Percentiles rank a stretch among this genome's conserved stretches.
These are phyloP conservation scores for Phoma sp. DNA, from an alignment of 2,329 filamentous ascomycete species.

Conservation along the genomic window DNA sequence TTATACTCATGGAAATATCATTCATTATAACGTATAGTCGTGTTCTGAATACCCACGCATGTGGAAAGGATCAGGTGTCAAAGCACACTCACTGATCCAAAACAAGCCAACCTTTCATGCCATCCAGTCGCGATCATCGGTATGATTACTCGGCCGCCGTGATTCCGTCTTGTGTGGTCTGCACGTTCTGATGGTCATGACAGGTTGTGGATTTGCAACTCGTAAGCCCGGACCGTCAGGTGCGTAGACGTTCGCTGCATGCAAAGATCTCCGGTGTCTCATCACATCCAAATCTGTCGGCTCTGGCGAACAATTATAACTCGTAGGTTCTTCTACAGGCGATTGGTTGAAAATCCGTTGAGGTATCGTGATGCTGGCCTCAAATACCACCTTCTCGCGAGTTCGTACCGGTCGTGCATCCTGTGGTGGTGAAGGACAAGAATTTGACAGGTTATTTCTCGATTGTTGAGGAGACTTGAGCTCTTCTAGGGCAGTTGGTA, in stretches of 20 bases:
- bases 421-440: too few relatives aligned
- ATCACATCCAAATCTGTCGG: too few relatives aligned
- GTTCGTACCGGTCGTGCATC: too few relatives aligned
- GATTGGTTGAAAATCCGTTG: too few relatives aligned
- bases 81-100: background rate
- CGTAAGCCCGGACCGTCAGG: background rate
- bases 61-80: background rate
- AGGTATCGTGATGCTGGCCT: too few relatives aligned
- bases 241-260: too few relatives aligned
- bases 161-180: background rate
- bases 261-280: background rate
- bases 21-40: background rate
- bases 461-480: too few relatives aligned
- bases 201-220: background rate
- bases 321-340: too few relatives aligned
- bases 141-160: conserved; percentile 13
- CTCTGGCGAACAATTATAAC: background rate
- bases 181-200: background rate
- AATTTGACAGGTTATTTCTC: too few relatives aligned
- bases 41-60: background rate
- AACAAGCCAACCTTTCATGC: background rate
- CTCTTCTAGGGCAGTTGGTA: too few relatives aligned
- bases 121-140: conserved; percentile 17
- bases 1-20: background rate
- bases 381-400: too few relatives aligned